Evolutionary conservation across 345 rosid species (phyloP), one percentile per base, ranked within the genome.

Genomic region (Heritiera littoralis): DNA sequence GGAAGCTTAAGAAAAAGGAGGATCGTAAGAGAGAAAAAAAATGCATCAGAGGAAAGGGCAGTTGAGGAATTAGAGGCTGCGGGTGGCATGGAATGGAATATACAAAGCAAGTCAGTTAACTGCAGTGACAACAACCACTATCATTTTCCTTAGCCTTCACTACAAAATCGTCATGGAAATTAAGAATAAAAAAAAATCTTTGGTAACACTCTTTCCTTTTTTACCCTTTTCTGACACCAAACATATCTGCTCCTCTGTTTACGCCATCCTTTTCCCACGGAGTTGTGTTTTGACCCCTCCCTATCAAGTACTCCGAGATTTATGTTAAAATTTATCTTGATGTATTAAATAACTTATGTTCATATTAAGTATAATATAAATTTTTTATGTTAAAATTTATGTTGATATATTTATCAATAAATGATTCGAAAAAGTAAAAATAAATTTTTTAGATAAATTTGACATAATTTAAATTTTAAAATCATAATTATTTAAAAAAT

Each of bases 71-170:
- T 82, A 76, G 79, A 43, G 76, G 75, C 75, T 56, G 75, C 14
- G 52, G 70, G 66, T 28, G 74, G 48, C 76, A 40, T 38, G 58
- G 63, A 76, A 40, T 38, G 58, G 63, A 76, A 61, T 54, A 61
- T 20, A 66, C 66, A 18, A 66, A 79, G 67, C 49, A 40, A 40
- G 35, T 11, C 82, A 78, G 81, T 78, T 80, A 87, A 87, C 90
- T 72, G 86, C 88, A 79, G 72, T 76, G 88, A 88, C 90, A 89
- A 86, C 89, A 77, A 81, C 91, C 87, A 88, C 86, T 78, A 82
- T 89, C 87, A 85, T 82, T 90, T 91, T 90, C 89, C 94, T 88
- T 91, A 30, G 84, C 80, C 88, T 89, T 88, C 96, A 91, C 91
- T 87, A 48, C 86, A 75, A 68, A 61, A 75, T 66, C 55, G 75